Base-by-base conservation (phyloP, 805 yeast species). In the Starmerella floris region DNA sequence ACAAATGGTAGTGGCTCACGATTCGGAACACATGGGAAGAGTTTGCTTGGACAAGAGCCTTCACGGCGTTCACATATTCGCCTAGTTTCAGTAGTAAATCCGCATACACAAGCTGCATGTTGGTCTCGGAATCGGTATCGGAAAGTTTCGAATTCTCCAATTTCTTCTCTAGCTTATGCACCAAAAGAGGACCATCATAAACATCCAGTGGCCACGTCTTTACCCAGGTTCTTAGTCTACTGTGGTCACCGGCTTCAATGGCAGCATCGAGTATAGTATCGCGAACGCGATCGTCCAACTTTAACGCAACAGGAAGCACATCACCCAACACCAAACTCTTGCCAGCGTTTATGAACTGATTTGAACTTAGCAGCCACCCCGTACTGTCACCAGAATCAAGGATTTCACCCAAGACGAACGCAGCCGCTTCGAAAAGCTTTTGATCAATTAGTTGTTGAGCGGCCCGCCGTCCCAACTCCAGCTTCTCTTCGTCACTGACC, bases 331-430 rank as follows among this genome's bases (percentile, higher is more conserved):
- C 62, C 2, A 58, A 61, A 8, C 69, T 59, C 39, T 76, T 70
- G 2, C 63, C 66, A 1, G 70, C 59, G 2, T 70, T 64, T 2
- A 75, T 59, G 49, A 77, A 79, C 13, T 65, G 68, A 47, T 61
- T 58, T 3, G 78, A 59, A 77, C 84, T 78, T 22, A 62, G 63
- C 32, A 71, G 71, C 95, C 96, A 85, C 44, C 75, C 68, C 4
- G 61, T 43, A 9, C 35, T 31, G 23, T 37, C 43, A 5, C 19
- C 34, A 3, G 46, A 21, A 16, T 17, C 20, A 8, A 47, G 31
- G 4, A 32, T 6, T 3, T 46, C 37, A 3, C 40, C 23, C 2
- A 49, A 42, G 2, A 49, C 15, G n/a, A 8, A 17, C 9, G 46
- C 41, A 3, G 45, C 46, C 15, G 27, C 23, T 5, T 13, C 41